These are phyloP conservation scores for Saccharomycopsis fodiens DNA, from an alignment of 805 yeast species.

Conservation along the genomic window DNA sequence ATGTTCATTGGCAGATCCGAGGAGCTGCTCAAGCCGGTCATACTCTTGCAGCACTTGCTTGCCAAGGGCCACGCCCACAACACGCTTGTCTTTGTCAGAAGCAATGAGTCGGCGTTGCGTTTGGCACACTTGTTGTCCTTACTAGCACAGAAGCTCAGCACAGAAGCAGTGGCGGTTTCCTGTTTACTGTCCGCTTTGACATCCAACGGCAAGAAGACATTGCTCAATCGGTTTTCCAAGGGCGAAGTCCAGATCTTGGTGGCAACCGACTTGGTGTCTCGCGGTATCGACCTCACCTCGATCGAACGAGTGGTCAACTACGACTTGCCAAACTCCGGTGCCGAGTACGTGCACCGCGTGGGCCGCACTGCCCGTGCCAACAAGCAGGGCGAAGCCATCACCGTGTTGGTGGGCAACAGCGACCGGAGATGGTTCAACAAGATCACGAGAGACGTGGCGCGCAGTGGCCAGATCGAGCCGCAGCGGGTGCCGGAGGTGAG, in stretches of 20 bases:
- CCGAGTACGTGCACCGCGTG: conserved; percentile 91
- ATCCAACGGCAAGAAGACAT: conserved; percentile 43
- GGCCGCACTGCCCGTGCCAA: conserved; percentile 98
- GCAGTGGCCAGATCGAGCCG: conserved; percentile 30
- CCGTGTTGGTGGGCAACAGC: conserved; percentile 66
- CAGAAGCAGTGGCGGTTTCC: conserved; percentile 25
- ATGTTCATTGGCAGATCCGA: conserved; percentile 25
- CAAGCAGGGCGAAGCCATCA: conserved; percentile 65
- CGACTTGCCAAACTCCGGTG: conserved; percentile 79
- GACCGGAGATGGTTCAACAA: conserved; percentile 60
- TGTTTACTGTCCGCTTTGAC: conserved; percentile 56
- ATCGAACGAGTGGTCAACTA: conserved; percentile 78
- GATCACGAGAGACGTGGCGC: conserved; percentile 44
- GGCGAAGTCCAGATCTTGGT: conserved; percentile 49
- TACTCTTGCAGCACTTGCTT: conserved; percentile 51
- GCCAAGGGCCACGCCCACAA: conserved; percentile 28
- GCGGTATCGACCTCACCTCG: conserved; percentile 80
- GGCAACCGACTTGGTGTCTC: conserved; percentile 89
- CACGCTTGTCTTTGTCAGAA: conserved; percentile 59
- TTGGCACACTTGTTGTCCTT: conserved; percentile 52
- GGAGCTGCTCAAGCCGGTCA: conserved; percentile 58
- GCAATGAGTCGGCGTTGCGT: conserved; percentile 84
- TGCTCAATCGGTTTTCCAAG: conserved; percentile 51
- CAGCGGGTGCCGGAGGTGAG: conserved; percentile 19
- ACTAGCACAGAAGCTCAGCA: conserved; percentile 27